These are phyloP conservation scores for Tolypocladium amazonense DNA, from an alignment of 2,329 filamentous ascomycete species.

Conservation along the genomic window DNA sequence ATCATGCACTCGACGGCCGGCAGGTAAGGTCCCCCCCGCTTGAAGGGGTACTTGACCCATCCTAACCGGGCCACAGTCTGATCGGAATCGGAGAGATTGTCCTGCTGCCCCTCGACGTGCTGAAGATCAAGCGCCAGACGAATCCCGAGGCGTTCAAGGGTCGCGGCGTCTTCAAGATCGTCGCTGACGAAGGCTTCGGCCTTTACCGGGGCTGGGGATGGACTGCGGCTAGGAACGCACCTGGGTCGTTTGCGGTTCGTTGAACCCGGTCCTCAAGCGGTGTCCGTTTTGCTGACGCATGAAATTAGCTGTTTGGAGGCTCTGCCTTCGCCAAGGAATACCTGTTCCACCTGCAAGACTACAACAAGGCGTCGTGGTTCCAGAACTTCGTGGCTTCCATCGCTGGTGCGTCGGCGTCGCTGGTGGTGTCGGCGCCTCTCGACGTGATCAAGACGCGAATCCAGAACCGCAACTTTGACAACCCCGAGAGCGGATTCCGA, in stretches of 20 bases:
- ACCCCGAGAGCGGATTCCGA: constrained; percentile 86
- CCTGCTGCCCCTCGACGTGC: constrained; percentile 84
- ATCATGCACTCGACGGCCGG: constrained; percentile 96
- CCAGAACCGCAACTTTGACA: constrained; percentile 97
- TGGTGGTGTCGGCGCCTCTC: constrained; percentile 88
- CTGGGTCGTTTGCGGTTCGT: constrained; percentile 88
- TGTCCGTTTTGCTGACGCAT: not conserved
- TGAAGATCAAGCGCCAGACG: constrained; percentile 99
- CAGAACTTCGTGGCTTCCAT: constrained; percentile 98
- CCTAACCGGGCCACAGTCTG: constrained; percentile 43
- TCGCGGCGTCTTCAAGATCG: constrained; percentile 79
- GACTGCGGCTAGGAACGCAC: constrained; percentile 94
- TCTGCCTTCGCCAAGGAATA: constrained; percentile 98
- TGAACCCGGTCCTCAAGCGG: not conserved
- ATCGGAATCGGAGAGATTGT: constrained; percentile 98
- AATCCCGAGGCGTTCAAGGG: constrained; percentile 97
- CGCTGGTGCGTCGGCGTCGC: constrained; percentile 86
- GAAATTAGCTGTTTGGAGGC: constrained; percentile 78
- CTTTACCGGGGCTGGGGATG: constrained; percentile 94
- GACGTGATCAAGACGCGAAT: constrained; percentile 98
- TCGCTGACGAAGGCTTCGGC: constrained; percentile 88
- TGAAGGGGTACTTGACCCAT: not conserved
- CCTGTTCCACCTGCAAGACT: constrained; percentile 78
- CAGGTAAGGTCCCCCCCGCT: constrained; percentile 40
- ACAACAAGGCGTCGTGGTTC: constrained; percentile 88